Conservation (phyloP, 495 filamentous ascomycete species). For the Lasiosphaeria miniovina region DNA sequence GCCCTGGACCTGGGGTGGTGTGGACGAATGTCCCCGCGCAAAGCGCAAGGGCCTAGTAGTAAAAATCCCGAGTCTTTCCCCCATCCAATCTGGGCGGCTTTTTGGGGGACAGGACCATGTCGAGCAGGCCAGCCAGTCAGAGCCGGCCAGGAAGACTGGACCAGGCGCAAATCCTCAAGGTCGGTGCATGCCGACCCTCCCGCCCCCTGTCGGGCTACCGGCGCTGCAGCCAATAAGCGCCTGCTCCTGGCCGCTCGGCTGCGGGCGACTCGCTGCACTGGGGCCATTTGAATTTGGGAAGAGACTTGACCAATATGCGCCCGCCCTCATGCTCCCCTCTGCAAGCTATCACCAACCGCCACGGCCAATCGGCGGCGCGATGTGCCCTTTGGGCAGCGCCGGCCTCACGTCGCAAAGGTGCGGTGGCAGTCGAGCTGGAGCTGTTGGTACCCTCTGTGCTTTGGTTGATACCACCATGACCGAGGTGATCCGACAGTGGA, state of each 20-base stretch:
- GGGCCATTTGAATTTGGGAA: conserved; percentile 20
- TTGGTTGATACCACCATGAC: no score
- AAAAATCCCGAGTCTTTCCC: conserved; percentile 12
- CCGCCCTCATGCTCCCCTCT: conserved; percentile 6
- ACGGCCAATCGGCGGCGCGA: conserved; percentile 8
- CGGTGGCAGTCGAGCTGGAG: neutral
- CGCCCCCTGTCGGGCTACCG: conserved; percentile 26
- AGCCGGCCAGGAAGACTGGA: conserved; percentile 19
- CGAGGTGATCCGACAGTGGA: no score
- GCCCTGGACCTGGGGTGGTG: conserved; percentile 12
- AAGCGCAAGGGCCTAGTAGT: neutral
- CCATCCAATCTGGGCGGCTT: conserved; percentile 25
- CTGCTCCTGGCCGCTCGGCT: conserved; percentile 25
- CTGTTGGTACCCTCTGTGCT: neutral
- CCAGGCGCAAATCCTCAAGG: conserved; percentile 11
- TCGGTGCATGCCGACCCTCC: conserved; percentile 29
- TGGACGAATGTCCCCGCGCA: conserved; percentile 9
- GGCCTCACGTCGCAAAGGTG: neutral
- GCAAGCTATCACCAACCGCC: conserved; percentile 12
- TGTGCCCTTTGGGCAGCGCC: neutral
- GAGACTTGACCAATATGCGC: conserved; percentile 21
- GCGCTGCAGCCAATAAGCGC: conserved; percentile 24
- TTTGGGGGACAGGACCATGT: conserved; percentile 21
- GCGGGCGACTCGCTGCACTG: conserved; percentile 29
- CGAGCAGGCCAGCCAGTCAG: conserved; percentile 23